Conservation (phyloP, 345 rosid species). For the Geranium rotundifolium region DNA sequence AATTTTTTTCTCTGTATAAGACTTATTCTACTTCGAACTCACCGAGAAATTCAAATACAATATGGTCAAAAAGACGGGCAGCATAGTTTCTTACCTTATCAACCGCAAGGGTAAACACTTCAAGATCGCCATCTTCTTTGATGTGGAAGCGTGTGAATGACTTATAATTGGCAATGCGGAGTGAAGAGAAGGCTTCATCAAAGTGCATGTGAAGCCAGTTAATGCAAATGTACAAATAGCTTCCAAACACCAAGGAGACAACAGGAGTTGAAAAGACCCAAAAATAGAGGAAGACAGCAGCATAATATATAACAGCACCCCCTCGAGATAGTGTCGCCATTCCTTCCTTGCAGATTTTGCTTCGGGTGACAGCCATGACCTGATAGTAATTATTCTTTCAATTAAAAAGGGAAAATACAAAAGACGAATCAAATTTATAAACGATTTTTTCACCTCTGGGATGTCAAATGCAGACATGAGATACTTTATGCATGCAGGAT, state of each 20-base stretch:
- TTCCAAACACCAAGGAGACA: slow-evolving; percentile 88
- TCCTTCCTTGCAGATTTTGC: slow-evolving; percentile 75
- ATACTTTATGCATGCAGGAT: slow-evolving; percentile 98
- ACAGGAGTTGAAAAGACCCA: slow-evolving; percentile 98
- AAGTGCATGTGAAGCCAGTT: slow-evolving; percentile 98
- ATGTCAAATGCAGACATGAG: slow-evolving; percentile 97
- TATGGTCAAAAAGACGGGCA: not conserved
- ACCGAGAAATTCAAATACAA: not conserved
- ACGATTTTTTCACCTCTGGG: slow-evolving; percentile 63
- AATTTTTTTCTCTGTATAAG: too few relatives aligned
- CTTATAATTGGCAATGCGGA: slow-evolving; percentile 96
- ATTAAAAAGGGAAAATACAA: not conserved
- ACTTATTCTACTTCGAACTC: not conserved
- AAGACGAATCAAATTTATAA: not conserved
- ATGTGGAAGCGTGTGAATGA: slow-evolving; percentile 85
- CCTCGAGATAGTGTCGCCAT: slow-evolving; percentile 69
- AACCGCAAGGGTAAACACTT: slow-evolving; percentile 88
- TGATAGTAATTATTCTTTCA: slow-evolving; percentile 10
- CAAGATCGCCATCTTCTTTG: slow-evolving; percentile 57
- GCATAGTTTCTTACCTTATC: slow-evolving; percentile 55
- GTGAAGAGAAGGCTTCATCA: slow-evolving; percentile 97
- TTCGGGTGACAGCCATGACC: slow-evolving; percentile 97
- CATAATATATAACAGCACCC: slow-evolving; percentile 77
- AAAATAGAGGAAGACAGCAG: slow-evolving; percentile 90
- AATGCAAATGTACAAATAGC: slow-evolving; percentile 91